A percentile compares a stretch with the other conserved stretches of the same genome.
Conservation (phyloP, 1,284 basidiomycete species). For the Takashimella tepidaria region DNA sequence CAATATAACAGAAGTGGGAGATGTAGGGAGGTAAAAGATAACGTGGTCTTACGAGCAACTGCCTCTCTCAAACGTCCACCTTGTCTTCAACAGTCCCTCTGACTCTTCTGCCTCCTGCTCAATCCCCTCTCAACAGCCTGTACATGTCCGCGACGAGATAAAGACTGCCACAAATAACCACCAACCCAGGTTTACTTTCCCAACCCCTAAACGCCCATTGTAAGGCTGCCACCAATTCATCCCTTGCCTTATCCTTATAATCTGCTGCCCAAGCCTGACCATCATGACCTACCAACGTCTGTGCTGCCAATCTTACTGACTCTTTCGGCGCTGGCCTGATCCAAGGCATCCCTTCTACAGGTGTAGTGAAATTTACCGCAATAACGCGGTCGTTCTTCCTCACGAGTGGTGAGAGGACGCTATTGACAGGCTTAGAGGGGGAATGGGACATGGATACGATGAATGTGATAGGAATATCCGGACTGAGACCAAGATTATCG, state of each 20-base stretch:
- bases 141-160: conserved; percentile 89
- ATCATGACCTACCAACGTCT: conserved; percentile 20
- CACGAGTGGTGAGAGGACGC: conserved; percentile 65
- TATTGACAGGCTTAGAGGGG: conserved; percentile 67
- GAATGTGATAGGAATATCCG: conserved; percentile 53
- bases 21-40: no score
- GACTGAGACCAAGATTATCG: conserved; percentile 48
- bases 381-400: conserved; percentile 52
- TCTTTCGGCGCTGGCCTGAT: conserved; percentile 58
- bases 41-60: no score
- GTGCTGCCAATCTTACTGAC: conserved; percentile 49
- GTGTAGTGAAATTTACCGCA: conserved; percentile 58
- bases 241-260: conserved; percentile 4
- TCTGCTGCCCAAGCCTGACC: conserved; percentile 10
- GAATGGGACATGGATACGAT: conserved; percentile 73
- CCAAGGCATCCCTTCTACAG: conserved; percentile 89
- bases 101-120: no score
- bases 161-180: conserved; percentile 79
- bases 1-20: no score
- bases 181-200: conserved; percentile 45
- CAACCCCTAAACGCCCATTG: conserved; percentile 19
- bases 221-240: conserved; percentile 21
- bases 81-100: no score
- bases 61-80: no score
- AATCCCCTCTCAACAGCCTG: conserved; percentile 48